phyloP scores from a whole-genome alignment of 2,329 filamentous ascomycete genomes.

The Keithomyces neogunnii region DNA sequence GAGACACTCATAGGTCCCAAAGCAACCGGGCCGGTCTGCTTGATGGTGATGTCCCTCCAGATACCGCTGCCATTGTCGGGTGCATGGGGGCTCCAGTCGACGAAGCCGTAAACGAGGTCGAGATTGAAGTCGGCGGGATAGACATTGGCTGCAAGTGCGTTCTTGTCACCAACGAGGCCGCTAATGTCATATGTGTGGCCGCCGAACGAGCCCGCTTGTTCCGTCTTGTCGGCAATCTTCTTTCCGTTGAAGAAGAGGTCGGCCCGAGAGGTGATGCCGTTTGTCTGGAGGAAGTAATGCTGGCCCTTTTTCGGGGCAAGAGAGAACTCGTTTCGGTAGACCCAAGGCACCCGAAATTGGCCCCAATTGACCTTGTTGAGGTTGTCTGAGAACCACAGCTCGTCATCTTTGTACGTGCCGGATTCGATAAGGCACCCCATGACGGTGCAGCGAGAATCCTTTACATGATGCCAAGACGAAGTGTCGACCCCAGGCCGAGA shows the following conservation, averaged over 20 bases:
- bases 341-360: conserved; percentile 46
- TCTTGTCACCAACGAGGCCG: conserved; percentile 27
- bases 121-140: conserved; percentile 51
- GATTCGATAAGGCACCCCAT: conserved; percentile 49
- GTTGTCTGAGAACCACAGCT: conserved; percentile 48
- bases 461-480: conserved; percentile 41
- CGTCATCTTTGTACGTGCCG: conserved; percentile 40
- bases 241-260: conserved; percentile 53
- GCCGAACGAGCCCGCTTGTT: conserved; percentile 48
- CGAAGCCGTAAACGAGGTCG: conserved; percentile 43
- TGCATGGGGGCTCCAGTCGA: conserved; percentile 28
- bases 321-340: conserved; percentile 47
- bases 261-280: conserved; percentile 52
- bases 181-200: conserved; percentile 50
- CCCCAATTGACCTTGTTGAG: conserved; percentile 30
- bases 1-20: conserved; percentile 36
- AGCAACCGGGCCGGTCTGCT: conserved; percentile 42
- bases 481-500: conserved; percentile 36
- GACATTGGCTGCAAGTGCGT: conserved; percentile 43
- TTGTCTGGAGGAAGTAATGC: conserved; percentile 45
- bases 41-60: conserved; percentile 50
- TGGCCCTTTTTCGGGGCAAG: conserved; percentile 23
- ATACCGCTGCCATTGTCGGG: conserved; percentile 55
- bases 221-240: conserved; percentile 35
- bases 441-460: conserved; percentile 40